phyloP scores from a whole-genome alignment of 768 basidiomycete genomes.

The Gymnopilus dilepis region DNA sequence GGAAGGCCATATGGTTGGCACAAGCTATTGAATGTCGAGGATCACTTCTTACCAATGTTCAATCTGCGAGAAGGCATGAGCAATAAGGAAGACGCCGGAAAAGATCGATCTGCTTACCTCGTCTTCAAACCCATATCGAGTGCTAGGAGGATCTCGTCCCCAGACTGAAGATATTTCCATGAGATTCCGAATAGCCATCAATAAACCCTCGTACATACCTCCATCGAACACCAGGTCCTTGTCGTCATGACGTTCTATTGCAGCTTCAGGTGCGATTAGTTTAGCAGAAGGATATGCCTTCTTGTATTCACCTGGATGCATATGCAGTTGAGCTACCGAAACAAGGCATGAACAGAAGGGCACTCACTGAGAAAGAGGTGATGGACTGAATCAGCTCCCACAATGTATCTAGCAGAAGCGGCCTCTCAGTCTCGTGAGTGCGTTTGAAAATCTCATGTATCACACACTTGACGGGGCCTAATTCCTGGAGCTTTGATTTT shows the following conservation, averaged over 20 bases:
- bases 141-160: conserved; percentile 65
- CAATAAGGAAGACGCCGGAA: neutral
- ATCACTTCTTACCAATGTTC: conserved; percentile 48
- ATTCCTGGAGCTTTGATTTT: conserved; percentile 58
- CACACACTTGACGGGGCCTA: conserved; percentile 74
- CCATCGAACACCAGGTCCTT: conserved; percentile 65
- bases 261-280: conserved; percentile 69
- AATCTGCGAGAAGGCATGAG: conserved; percentile 36
- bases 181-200: neutral
- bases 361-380: conserved; percentile 59
- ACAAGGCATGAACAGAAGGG: neutral
- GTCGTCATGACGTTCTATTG: conserved; percentile 54
- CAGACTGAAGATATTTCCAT: conserved; percentile 43
- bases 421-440: neutral
- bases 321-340: neutral
- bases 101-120: conserved; percentile 43
- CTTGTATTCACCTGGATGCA: conserved; percentile 60
- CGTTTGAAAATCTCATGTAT: neutral
- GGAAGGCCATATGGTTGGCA: neutral
- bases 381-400: conserved; percentile 63
- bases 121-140: conserved; percentile 79
- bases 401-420: conserved; percentile 53
- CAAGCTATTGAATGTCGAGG: neutral
- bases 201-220: conserved; percentile 52
- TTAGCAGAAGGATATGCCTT: conserved; percentile 74